Evolutionary conservation across 306 rosid genomes (phyloP).

Genomic region (Casuarina cunninghamiana): DNA sequence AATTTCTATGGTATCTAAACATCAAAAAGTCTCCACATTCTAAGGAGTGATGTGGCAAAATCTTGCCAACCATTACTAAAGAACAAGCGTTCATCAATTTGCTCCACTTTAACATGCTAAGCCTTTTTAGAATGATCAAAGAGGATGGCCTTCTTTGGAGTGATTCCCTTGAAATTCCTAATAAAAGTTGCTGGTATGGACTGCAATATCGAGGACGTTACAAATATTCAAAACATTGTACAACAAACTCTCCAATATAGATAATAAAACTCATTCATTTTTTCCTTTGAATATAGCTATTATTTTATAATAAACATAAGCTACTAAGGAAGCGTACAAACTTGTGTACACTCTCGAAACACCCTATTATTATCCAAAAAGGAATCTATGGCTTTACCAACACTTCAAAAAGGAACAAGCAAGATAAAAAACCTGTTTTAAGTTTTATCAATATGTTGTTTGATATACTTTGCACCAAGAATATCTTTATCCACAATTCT

Average conservation of each 20-base stretch:
- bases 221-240: background rate
- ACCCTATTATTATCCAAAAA: background rate
- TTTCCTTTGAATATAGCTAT: too few species aligned
- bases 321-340: too few species aligned
- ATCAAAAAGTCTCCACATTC: conserved; percentile 21
- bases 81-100: conserved; percentile 1
- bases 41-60: conserved; percentile 22
- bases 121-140: conserved; percentile 22
- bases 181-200: conserved; percentile 24
- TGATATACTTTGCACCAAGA: too few species aligned
- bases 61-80: conserved; percentile 27
- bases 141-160: conserved; percentile 17
- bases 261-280: too few species aligned
- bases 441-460: background rate
- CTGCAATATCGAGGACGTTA: background rate
- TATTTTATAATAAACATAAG: too few species aligned
- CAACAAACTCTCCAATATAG: background rate
- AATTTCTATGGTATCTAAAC: conserved; percentile 14
- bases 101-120: conserved; percentile 29
- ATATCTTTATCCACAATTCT: too few species aligned
- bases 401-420: background rate
- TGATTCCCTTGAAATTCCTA: conserved; percentile 14
- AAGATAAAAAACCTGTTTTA: background rate
- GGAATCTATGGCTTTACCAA: background rate
- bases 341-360: background rate